phyloP scores from a whole-genome alignment of 2,329 filamentous ascomycete genomes.

The Epichloe gansuensis region DNA sequence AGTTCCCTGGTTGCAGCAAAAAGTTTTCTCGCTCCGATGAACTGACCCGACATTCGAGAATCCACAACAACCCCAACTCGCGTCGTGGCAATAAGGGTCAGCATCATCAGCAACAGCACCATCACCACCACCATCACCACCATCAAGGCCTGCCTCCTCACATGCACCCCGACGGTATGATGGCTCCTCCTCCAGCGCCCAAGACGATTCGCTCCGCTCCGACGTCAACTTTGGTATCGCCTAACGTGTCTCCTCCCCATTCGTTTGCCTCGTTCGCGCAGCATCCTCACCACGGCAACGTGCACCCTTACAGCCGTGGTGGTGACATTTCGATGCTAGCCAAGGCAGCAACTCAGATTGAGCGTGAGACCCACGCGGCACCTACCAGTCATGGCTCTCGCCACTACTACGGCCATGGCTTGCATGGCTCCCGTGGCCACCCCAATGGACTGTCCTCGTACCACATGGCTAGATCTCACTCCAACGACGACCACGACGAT shows the following conservation, averaged over 20 bases:
- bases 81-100: constrained; percentile 75
- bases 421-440: constrained; percentile 43
- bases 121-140: constrained; percentile 22
- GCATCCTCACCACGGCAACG: constrained; percentile 28
- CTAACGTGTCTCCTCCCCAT: constrained; percentile 90
- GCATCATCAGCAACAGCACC: constrained; percentile 25
- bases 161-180: constrained; percentile 50
- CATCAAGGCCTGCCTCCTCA: constrained; percentile 28
- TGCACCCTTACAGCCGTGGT: constrained; percentile 37
- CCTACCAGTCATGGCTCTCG: constrained; percentile 30
- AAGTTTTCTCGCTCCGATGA: constrained; percentile 97
- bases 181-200: constrained; percentile 62
- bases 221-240: constrained; percentile 74
- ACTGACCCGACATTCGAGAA: constrained; percentile 89
- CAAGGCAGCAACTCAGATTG: constrained; percentile 47
- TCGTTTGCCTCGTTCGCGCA: constrained; percentile 63
- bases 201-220: constrained; percentile 82
- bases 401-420: constrained; percentile 38
- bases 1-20: constrained; percentile 90
- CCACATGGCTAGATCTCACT: constrained; percentile 82
- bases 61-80: constrained; percentile 98
- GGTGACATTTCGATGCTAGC: constrained; percentile 47
- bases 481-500: constrained; percentile 65
- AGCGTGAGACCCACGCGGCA: constrained; percentile 39
- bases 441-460: constrained; percentile 74